These are phyloP conservation scores for Gossypium thurberi DNA, from an alignment of 345 rosid species.

Conservation along the genomic window DNA sequence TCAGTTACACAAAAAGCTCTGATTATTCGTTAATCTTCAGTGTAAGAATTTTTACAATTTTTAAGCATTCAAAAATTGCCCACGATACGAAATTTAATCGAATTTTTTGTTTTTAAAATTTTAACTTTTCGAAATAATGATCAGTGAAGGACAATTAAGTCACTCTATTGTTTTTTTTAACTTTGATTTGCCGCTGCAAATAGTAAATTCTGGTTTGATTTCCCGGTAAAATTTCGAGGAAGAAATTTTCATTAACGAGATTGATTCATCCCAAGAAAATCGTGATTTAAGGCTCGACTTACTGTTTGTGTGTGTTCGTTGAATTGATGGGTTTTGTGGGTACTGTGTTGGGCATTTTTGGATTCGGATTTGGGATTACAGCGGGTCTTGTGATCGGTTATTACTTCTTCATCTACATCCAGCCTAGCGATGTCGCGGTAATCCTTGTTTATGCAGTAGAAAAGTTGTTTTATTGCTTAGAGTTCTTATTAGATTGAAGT, in stretches of 20 bases:
- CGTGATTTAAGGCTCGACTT: neutral
- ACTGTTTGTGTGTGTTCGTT: neutral
- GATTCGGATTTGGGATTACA: conserved; percentile 82
- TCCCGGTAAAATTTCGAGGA: neutral
- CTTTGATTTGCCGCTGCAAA: neutral
- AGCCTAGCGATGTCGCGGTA: conserved; percentile 76
- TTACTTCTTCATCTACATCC: conserved; percentile 64
- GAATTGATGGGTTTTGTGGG: conserved; percentile 66
- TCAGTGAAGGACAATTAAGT: neutral
- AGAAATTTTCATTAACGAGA: neutral
- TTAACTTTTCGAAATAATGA: neutral
- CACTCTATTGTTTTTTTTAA: neutral
- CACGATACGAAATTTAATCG: neutral
- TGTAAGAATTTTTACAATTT: neutral
- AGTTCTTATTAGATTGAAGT: neutral
- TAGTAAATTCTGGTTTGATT: neutral
- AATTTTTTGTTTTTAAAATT: neutral
- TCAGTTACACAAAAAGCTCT: neutral
- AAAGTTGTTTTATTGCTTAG: neutral
- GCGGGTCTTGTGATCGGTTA: conserved; percentile 74
- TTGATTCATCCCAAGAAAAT: neutral
- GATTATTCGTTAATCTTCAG: neutral
- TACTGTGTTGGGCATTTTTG: conserved; percentile 62
- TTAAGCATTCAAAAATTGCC: neutral
- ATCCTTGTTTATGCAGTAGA: neutral